phyloP scores from a whole-genome alignment of 2,329 filamentous ascomycete species.

The Parasarocladium wereldwijsianum region DNA sequence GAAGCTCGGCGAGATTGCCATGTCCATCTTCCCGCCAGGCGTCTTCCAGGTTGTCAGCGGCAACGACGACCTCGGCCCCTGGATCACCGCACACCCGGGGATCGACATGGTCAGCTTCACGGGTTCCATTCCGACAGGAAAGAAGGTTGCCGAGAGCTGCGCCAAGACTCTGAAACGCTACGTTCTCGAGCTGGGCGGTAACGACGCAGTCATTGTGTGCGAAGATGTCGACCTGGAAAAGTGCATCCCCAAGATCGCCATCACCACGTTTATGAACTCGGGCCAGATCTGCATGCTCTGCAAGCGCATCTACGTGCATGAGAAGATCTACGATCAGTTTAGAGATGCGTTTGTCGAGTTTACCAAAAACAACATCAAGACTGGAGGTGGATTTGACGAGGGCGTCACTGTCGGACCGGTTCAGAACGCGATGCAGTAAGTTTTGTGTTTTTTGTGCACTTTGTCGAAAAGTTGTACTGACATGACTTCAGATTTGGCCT shows the following conservation, averaged over 20 bases:
- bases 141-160: slow-evolving; percentile 26
- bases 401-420: slow-evolving; percentile 32
- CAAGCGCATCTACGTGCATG: slow-evolving; percentile 48
- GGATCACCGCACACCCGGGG: slow-evolving; percentile 38
- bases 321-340: slow-evolving; percentile 42
- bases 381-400: slow-evolving; percentile 25
- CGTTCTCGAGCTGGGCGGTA: slow-evolving; percentile 26
- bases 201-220: slow-evolving; percentile 43
- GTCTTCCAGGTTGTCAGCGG: slow-evolving; percentile 45
- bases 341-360: slow-evolving; percentile 19
- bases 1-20: slow-evolving; percentile 45
- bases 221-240: slow-evolving; percentile 37
- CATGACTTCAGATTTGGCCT: slow-evolving; percentile 18
- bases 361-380: slow-evolving; percentile 17
- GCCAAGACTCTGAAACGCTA: slow-evolving; percentile 5
- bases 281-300: slow-evolving; percentile 25
- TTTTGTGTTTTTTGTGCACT: slow-evolving; percentile 15
- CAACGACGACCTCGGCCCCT: slow-evolving; percentile 43
- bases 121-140: slow-evolving; percentile 42
- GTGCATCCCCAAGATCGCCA: slow-evolving; percentile 21
- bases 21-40: slow-evolving; percentile 36
- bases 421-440: slow-evolving; percentile 41
- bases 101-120: slow-evolving; percentile 50
- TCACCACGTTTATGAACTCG: slow-evolving; percentile 39
- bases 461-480: not conserved